Percentiles rank a stretch among this genome's conserved stretches.
These are phyloP conservation scores for Chimonanthus praecox DNA, from an alignment of 164 flowering plant species.

Conservation along the genomic window DNA sequence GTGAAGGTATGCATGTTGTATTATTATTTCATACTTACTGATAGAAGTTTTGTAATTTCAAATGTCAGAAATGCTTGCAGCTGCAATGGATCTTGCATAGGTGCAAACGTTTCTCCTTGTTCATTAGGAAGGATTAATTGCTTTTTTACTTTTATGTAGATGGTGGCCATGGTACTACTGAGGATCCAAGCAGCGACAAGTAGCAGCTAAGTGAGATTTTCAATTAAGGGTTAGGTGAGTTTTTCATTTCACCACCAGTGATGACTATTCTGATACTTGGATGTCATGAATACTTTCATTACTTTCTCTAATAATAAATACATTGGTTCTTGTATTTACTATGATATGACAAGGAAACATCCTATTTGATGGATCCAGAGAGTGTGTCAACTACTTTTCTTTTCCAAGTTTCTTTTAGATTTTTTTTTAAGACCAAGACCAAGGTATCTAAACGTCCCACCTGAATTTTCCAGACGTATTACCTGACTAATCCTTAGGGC, in stretches of 20 bases:
- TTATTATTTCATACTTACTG: too few species aligned
- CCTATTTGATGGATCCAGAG: background rate
- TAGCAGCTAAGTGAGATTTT: background rate
- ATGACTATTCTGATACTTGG: background rate
- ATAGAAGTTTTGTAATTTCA: background rate
- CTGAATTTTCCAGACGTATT: too few species aligned
- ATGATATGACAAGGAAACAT: background rate
- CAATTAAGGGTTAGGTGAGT: background rate
- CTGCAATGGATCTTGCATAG: background rate
- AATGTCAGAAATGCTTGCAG: background rate
- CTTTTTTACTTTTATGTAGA: conserved; percentile 3
- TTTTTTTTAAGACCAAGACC: too few species aligned
- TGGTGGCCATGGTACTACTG: conserved; percentile 55
- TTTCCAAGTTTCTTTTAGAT: background rate
- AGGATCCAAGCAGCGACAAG: conserved; percentile 30
- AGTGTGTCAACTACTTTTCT: background rate
- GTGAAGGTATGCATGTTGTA: conserved; percentile 18
- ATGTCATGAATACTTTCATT: background rate
- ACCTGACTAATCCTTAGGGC: too few species aligned
- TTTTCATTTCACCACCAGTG: background rate
- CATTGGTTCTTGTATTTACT: conserved; percentile 1
- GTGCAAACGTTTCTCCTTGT: background rate
- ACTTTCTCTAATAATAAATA: background rate
- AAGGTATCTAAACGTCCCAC: too few species aligned
- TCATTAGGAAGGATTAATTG: background rate